phyloP scores from a whole-genome alignment of 2,329 filamentous ascomycete genomes.

The Claviceps citrina region DNA sequence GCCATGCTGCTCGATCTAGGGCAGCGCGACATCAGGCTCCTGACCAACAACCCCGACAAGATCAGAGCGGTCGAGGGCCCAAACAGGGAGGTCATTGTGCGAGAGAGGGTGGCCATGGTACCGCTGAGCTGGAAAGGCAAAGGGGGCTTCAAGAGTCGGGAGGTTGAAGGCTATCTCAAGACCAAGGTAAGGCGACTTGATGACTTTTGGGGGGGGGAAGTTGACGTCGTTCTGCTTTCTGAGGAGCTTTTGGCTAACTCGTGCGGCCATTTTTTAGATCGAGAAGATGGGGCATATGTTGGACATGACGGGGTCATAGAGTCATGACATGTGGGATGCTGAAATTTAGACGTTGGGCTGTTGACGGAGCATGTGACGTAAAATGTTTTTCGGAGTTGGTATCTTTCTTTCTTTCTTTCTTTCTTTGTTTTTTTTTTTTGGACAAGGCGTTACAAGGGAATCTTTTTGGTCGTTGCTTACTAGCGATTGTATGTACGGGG shows the following conservation, averaged over 20 bases:
- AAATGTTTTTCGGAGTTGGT: too few relatives aligned
- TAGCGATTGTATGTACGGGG: too few relatives aligned
- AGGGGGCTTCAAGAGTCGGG: constrained; percentile 68
- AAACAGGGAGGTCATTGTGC: constrained; percentile 72
- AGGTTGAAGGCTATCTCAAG: constrained; percentile 85
- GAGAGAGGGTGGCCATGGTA: constrained; percentile 86
- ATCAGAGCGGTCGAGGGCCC: constrained; percentile 87
- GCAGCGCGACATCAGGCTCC: constrained; percentile 57
- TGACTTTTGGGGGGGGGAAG: too few relatives aligned
- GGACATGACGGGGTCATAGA: constrained; percentile 29
- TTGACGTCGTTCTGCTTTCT: too few relatives aligned
- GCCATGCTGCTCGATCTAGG: constrained; percentile 84
- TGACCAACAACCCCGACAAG: constrained; percentile 98
- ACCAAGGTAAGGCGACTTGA: constrained; percentile 78
- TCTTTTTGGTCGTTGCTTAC: too few relatives aligned
- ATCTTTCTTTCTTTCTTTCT: too few relatives aligned
- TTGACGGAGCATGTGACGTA: too few relatives aligned
- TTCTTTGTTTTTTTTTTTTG: too few relatives aligned
- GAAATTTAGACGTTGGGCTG: too few relatives aligned
- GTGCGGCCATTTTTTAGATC: constrained; percentile 36
- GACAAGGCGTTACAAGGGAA: too few relatives aligned
- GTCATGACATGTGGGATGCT: not conserved
- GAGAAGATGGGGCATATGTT: constrained; percentile 79
- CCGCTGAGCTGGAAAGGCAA: constrained; percentile 82
- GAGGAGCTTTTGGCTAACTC: not conserved